These are phyloP conservation scores for Pleurotus platypus DNA, from an alignment of 768 basidiomycete genomes.

Conservation along the genomic window DNA sequence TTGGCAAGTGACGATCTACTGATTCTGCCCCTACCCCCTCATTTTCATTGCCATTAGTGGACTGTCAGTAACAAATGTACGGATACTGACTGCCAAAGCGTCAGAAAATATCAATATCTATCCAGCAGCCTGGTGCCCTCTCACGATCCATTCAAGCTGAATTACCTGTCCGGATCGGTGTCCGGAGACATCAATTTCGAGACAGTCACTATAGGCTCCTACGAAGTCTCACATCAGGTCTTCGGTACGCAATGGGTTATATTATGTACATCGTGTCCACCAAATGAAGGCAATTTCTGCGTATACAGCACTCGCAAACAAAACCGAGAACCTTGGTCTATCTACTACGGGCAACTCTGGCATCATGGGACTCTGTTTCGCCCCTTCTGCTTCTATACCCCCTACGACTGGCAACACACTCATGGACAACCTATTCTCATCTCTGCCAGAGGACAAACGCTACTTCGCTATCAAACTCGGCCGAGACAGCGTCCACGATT, in stretches of 20 bases:
- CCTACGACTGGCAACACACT: slow-evolving; percentile 39
- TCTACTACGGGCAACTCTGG: slow-evolving; percentile 47
- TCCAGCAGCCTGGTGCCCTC: slow-evolving; percentile 28
- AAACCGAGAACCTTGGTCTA: slow-evolving; percentile 39
- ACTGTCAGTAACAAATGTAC: slow-evolving; percentile 44
- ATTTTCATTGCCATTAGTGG: slow-evolving; percentile 34
- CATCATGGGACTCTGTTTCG: slow-evolving; percentile 52
- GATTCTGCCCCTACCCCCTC: too few species aligned
- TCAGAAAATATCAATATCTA: slow-evolving; percentile 34
- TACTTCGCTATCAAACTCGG: slow-evolving; percentile 53
- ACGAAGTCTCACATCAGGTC: slow-evolving; percentile 41
- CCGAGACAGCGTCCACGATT: slow-evolving; percentile 21
- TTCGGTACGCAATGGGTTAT: slow-evolving; percentile 31
- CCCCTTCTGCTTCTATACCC: slow-evolving; percentile 42
- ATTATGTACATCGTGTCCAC: slow-evolving; percentile 15
- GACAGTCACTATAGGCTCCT: slow-evolving; percentile 28
- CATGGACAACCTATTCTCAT: slow-evolving; percentile 43
- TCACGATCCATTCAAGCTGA: slow-evolving; percentile 34
- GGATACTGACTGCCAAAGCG: slow-evolving; percentile 38
- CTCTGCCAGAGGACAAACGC: slow-evolving; percentile 32
- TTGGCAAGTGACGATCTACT: slow-evolving; percentile 29
- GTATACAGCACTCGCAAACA: slow-evolving; percentile 27
- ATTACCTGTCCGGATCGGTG: slow-evolving; percentile 49
- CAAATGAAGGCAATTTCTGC: too few species aligned
- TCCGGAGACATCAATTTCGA: slow-evolving; percentile 45